phyloP scores from a whole-genome alignment of 2,329 filamentous ascomycete species.

The Ophiocordyceps camponoti-leonardi region DNA sequence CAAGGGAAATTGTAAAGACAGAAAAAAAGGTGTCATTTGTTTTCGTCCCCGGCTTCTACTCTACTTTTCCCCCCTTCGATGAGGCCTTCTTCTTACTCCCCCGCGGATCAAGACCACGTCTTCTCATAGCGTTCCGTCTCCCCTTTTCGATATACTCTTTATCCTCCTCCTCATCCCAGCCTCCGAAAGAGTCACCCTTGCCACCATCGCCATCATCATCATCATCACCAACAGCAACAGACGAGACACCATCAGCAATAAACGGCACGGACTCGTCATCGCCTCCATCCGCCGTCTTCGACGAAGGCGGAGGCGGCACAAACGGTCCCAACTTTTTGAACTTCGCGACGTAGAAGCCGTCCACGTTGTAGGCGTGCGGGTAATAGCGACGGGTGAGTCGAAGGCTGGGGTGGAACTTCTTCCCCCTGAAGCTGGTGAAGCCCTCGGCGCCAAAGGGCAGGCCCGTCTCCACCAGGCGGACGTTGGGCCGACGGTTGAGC shows the following conservation, averaged over 20 bases:
- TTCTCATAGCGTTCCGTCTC: slow-evolving; percentile 56
- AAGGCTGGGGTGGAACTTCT: slow-evolving; percentile 76
- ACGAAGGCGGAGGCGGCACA: slow-evolving; percentile 49
- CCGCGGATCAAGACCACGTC: slow-evolving; percentile 57
- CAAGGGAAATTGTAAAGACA: too few relatives aligned
- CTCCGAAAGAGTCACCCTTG: slow-evolving; percentile 42
- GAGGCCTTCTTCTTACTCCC: slow-evolving; percentile 23
- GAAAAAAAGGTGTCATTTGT: too few relatives aligned
- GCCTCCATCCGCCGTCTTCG: slow-evolving; percentile 12
- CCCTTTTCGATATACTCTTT: slow-evolving; percentile 53
- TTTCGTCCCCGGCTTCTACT: too few relatives aligned
- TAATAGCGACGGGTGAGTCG: slow-evolving; percentile 75
- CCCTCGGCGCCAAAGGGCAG: slow-evolving; percentile 83
- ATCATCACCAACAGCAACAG: slow-evolving; percentile 21
- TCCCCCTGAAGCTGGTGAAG: slow-evolving; percentile 80
- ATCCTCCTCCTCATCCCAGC: slow-evolving; percentile 61
- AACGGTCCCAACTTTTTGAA: slow-evolving; percentile 92
- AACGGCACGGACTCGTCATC: slow-evolving; percentile 9
- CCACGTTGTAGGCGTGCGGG: slow-evolving; percentile 84
- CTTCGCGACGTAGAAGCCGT: slow-evolving; percentile 97
- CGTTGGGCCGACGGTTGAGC: slow-evolving; percentile 78
- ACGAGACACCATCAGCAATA: slow-evolving; percentile 5
- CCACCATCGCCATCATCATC: slow-evolving; percentile 26
- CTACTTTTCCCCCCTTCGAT: slow-evolving; percentile 5
- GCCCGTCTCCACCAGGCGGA: slow-evolving; percentile 81